A percentile compares a stretch with the other conserved stretches of the same genome.
These are phyloP conservation scores for Pascua guehoae DNA, from an alignment of 1,284 basidiomycete genomes.

Conservation along the genomic window DNA sequence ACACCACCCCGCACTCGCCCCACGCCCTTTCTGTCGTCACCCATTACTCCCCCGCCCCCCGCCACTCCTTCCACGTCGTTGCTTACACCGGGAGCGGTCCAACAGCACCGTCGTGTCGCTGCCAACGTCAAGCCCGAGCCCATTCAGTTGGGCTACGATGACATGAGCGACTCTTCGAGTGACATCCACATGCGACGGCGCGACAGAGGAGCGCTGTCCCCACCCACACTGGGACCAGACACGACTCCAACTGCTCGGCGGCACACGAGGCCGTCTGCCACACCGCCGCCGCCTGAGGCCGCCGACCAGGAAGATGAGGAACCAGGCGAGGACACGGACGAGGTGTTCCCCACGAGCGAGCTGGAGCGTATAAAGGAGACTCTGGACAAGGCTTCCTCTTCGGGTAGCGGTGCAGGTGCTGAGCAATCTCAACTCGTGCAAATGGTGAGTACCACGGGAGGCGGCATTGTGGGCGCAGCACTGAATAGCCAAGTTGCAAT, in stretches of 20 bases:
- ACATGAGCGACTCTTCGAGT: slow-evolving; percentile 5
- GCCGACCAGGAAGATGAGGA: slow-evolving; percentile 5
- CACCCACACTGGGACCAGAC: too few relatives aligned
- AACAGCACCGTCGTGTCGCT: background rate
- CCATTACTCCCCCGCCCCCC: slow-evolving; percentile 24
- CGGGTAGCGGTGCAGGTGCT: background rate
- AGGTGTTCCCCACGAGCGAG: slow-evolving; percentile 13
- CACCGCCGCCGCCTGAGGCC: too few relatives aligned
- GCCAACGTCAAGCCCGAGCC: background rate
- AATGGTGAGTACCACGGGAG: slow-evolving; percentile 25
- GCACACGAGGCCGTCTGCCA: too few relatives aligned
- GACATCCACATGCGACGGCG: too few relatives aligned
- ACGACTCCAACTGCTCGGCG: too few relatives aligned
- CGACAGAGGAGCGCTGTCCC: too few relatives aligned
- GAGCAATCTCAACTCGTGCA: slow-evolving; percentile 16
- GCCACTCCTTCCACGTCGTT: slow-evolving; percentile 24
- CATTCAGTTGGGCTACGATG: slow-evolving; percentile 1
- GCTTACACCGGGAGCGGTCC: slow-evolving; percentile 18
- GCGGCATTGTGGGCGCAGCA: background rate
- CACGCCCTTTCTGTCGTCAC: slow-evolving; percentile 23
- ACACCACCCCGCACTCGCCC: slow-evolving; percentile 21
- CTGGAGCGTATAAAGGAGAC: slow-evolving; percentile 18
- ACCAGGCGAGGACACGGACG: background rate
- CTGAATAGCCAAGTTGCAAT: slow-evolving; percentile 26
- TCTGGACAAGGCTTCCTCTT: slow-evolving; percentile 3